These are phyloP conservation scores for Isabelozyma heimii DNA, from an alignment of 805 yeast species.

Conservation along the genomic window DNA sequence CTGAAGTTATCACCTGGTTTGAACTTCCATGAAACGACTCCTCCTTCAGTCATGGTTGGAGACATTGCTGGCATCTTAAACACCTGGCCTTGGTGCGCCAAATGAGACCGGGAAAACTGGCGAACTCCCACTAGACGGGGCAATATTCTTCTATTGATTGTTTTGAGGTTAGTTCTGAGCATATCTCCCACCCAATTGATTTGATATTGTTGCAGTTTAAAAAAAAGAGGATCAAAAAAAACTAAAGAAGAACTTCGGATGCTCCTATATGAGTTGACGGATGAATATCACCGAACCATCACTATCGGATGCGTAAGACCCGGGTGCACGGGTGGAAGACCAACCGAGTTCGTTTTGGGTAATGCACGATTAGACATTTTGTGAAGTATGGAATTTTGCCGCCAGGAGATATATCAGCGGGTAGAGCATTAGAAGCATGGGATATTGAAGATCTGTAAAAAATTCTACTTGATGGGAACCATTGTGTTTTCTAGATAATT, in stretches of 20 bases:
- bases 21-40: constrained; percentile 84
- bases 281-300: background rate
- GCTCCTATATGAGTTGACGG: background rate
- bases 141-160: background rate
- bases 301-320: background rate
- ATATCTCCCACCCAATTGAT: background rate
- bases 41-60: constrained; percentile 97
- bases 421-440: too few species aligned
- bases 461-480: too few species aligned
- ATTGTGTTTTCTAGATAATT: too few species aligned
- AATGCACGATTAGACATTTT: background rate
- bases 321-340: background rate
- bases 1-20: constrained; percentile 65
- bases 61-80: constrained; percentile 99
- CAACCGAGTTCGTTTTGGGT: background rate
- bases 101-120: background rate
- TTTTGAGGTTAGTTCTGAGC: background rate
- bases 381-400: too few species aligned
- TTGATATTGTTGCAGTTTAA: background rate
- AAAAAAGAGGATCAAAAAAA: background rate
- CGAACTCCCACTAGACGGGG: background rate
- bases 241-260: too few species aligned
- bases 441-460: too few species aligned
- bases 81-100: constrained; percentile 27
- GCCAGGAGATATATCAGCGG: too few species aligned